Conservation (phyloP, 2,329 filamentous ascomycete genomes). For the Colletotrichum nymphaeae region DNA sequence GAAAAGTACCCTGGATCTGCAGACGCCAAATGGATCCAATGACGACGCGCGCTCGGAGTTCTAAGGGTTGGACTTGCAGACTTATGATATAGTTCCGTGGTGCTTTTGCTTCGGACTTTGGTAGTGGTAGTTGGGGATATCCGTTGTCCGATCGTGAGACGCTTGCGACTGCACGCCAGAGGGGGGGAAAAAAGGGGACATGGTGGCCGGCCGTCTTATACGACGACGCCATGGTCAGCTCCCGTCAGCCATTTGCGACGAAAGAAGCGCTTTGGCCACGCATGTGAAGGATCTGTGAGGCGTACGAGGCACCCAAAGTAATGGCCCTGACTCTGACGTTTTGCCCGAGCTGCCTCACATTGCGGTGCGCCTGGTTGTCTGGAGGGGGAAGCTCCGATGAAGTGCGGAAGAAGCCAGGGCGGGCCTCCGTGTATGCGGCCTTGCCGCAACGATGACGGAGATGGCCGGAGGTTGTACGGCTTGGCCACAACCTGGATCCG, state of each 20-base stretch:
- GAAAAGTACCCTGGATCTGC: constrained; percentile 1
- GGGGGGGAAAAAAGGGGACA: neutral
- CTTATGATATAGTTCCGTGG: constrained; percentile 30
- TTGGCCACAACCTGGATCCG: neutral
- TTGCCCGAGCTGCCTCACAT: neutral
- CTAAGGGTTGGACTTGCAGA: constrained; percentile 26
- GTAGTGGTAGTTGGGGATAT: constrained; percentile 44
- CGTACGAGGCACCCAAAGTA: neutral
- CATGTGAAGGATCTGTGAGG: constrained; percentile 22
- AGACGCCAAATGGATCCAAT: constrained; percentile 22
- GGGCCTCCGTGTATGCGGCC: neutral
- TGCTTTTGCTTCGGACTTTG: constrained; percentile 29
- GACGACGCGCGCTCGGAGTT: constrained; percentile 27
- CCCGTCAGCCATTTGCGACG: constrained; percentile 19
- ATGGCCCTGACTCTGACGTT: constrained; percentile 2
- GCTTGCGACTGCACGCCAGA: neutral
- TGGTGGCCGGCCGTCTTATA: constrained; percentile 29
- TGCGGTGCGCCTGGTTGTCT: constrained; percentile 1
- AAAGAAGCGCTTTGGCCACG: constrained; percentile 29
- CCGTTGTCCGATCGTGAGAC: constrained; percentile 42
- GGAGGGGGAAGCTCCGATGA: constrained; percentile 1
- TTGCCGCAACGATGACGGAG: constrained; percentile 8
- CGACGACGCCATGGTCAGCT: constrained; percentile 24
- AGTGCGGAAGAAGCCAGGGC: neutral
- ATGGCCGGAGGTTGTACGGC: neutral